phyloP scores from a whole-genome alignment of 306 rosid genomes.

The Fagus sylvatica region DNA sequence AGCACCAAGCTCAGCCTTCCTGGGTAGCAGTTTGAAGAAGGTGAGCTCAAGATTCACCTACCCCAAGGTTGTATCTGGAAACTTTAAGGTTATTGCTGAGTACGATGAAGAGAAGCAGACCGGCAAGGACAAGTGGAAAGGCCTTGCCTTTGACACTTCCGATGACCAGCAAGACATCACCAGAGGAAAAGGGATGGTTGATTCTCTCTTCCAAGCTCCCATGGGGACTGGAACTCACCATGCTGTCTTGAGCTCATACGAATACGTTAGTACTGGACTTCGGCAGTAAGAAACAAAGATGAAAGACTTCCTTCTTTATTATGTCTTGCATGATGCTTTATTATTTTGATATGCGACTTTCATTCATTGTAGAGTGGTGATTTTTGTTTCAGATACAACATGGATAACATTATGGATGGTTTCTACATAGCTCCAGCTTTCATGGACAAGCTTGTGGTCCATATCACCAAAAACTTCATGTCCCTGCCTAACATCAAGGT shows the following conservation, averaged over 20 bases:
- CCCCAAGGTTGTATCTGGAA: constrained; percentile 32
- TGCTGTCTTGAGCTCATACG: constrained; percentile 77
- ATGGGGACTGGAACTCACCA: constrained; percentile 66
- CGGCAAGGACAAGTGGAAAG: constrained; percentile 70
- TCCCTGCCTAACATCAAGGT: constrained; percentile 50
- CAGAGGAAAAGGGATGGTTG: constrained; percentile 86
- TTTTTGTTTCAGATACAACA: constrained; percentile 34
- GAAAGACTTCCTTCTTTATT: background rate
- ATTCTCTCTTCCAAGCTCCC: constrained; percentile 80
- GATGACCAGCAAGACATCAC: constrained; percentile 95
- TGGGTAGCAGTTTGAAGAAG: constrained; percentile 50
- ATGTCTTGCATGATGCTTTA: background rate
- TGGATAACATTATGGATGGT: constrained; percentile 45
- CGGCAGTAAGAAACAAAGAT: constrained; percentile 43
- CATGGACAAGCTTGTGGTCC: constrained; percentile 60
- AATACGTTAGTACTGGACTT: constrained; percentile 70
- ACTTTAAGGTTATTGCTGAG: constrained; percentile 44
- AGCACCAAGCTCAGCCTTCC: constrained; percentile 45
- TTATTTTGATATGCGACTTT: background rate
- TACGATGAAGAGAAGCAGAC: constrained; percentile 62
- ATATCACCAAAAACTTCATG: constrained; percentile 50
- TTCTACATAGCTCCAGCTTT: constrained; percentile 55
- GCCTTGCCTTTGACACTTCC: constrained; percentile 68
- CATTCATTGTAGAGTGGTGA: background rate
- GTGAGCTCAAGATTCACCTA: constrained; percentile 20